Base-by-base conservation (phyloP, 768 basidiomycete genomes). In the Trametes villosa region DNA sequence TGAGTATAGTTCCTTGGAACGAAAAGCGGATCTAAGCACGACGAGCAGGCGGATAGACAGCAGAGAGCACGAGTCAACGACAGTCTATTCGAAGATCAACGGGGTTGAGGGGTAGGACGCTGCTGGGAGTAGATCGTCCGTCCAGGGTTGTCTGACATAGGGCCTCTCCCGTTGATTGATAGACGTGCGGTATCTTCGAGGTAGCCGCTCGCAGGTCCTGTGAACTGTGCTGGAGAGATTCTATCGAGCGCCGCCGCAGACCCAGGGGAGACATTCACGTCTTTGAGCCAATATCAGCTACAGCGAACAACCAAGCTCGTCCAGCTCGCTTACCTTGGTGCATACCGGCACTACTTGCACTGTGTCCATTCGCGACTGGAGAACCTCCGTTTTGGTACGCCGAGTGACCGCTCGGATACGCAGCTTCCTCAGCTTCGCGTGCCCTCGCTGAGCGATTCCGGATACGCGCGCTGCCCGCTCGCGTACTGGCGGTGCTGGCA, bases 101-200 rank as follows among this genome's bases (percentile, higher is more conserved):
- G 60, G 31, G 49, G 60, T 31, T 62, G 41, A 18, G 60, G 4
- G 1, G 61, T 55, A 47, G 60, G 56, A 15, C 63, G 66, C 31
- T 68, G 67, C 36, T 65, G 64, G 44, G 68, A 69, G 48, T 71
- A 71, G 15, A 71, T 71, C 30, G 69, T 70, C 45, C 71, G 65
- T 36, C 71, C 71, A 9, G 69, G 69, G 38, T 67, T 69, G 31
- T 62, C 67, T 4, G 64, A 47, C 33, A 69, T 60, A 4, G 50
- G 38, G 27, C 58, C 59, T 29, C 62, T 45, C 3, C 49, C 54
- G 22, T 40, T 40, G 27, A 17, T 18, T 30, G 41, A 29, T 3
- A 53, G n/a, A 9, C 33, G 45, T 9, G n/a, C 38, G 22, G 62
- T 62, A 7, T 64, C 60, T 18, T 68, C 65, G 53, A 68, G 13